Percentiles rank a stretch among this genome's conserved stretches.
phyloP scores from a whole-genome alignment of 371 early-diverging fungal genomes.

The Apophysomyces trapeziformis region DNA sequence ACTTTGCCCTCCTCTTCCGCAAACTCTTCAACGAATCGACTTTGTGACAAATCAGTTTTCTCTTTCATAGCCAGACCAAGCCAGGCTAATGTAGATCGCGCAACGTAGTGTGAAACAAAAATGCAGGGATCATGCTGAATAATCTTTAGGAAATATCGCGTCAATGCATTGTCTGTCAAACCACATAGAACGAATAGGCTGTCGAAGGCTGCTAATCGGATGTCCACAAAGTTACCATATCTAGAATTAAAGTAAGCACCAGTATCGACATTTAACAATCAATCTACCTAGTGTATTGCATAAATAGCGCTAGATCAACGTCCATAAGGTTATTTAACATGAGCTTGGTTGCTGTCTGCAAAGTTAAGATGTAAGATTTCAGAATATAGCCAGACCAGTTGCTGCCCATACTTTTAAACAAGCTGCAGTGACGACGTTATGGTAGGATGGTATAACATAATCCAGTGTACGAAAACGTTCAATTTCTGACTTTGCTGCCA shows the following conservation, averaged over 20 bases:
- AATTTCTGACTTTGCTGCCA: conserved; percentile 71
- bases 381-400: neutral
- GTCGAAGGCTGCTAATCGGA: conserved; percentile 70
- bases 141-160: conserved; percentile 58
- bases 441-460: conserved; percentile 82
- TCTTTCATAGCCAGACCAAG: conserved; percentile 57
- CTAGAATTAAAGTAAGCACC: conserved; percentile 15
- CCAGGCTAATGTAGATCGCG: conserved; percentile 50
- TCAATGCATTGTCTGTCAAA: conserved; percentile 45
- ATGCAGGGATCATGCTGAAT: conserved; percentile 65
- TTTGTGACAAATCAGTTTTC: conserved; percentile 21
- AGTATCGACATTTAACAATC: neutral
- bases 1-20: conserved; percentile 55
- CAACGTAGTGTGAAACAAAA: conserved; percentile 56
- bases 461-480: conserved; percentile 83
- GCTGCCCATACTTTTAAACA: conserved; percentile 67
- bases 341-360: conserved; percentile 47
- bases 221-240: conserved; percentile 66
- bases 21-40: conserved; percentile 41
- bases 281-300: conserved; percentile 54
- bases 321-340: conserved; percentile 68
- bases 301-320: conserved; percentile 69
- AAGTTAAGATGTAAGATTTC: neutral
- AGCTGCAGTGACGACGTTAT: conserved; percentile 81
- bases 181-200: conserved; percentile 69